A percentile compares a stretch with the other conserved stretches of the same genome.
Conservation (phyloP, 371 early-diverging fungal species). For the Vairimorpha ceranae region DNA sequence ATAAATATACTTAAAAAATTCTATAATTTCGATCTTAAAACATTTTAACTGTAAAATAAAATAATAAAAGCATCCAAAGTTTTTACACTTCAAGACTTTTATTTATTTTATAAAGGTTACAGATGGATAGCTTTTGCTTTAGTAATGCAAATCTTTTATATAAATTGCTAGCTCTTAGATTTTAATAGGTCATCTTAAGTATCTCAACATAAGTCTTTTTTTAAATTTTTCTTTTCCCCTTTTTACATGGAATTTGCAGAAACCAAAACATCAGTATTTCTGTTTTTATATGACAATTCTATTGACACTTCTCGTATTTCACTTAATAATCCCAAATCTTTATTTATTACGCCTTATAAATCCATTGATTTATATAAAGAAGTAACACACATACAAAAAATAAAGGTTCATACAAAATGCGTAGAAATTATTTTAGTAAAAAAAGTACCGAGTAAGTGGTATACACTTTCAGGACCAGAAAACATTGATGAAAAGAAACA, state of each 20-base stretch:
- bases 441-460: conserved; percentile 5
- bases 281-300: background rate
- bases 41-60: no score
- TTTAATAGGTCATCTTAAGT: no score
- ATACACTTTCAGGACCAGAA: background rate
- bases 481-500: background rate
- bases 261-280: background rate
- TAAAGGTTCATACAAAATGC: background rate
- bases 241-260: background rate
- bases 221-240: background rate
- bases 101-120: no score
- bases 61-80: no score
- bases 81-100: no score
- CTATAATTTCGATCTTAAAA: no score
- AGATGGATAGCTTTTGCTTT: no score
- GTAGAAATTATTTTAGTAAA: conserved; percentile 4
- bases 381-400: background rate
- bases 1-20: no score
- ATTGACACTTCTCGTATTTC: background rate
- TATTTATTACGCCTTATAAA: background rate
- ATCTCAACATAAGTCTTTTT: background rate
- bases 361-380: background rate
- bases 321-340: background rate
- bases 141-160: no score
- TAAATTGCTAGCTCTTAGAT: no score